A percentile compares a stretch with the other conserved stretches of the same genome.
These are phyloP conservation scores for Populus hybrid DNA, from an alignment of 441 rosid species.

Conservation along the genomic window DNA sequence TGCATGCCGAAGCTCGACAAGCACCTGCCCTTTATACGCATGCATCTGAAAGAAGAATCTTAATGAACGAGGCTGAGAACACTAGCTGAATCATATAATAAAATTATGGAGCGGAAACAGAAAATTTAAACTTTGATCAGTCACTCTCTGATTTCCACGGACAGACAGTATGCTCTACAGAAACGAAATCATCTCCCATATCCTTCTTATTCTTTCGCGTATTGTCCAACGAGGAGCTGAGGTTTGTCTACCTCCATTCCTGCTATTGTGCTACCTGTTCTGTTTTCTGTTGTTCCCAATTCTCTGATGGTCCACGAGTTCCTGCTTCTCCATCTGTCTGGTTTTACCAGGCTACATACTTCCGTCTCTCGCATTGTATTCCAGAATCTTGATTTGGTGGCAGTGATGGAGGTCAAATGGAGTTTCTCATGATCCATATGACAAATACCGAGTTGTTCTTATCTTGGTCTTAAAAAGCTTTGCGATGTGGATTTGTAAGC, in stretches of 20 bases:
- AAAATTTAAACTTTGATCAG: conserved; percentile 60
- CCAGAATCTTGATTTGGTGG: not conserved
- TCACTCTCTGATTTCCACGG: conserved; percentile 82
- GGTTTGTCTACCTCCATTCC: conserved; percentile 22
- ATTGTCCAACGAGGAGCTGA: conserved; percentile 50
- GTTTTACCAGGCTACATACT: not conserved
- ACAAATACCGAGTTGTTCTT: not conserved
- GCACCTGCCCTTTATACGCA: not conserved
- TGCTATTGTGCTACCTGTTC: conserved; percentile 38
- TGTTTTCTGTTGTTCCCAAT: too few species aligned
- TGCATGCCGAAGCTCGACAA: not conserved
- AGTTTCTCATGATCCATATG: not conserved
- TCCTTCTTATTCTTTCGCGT: conserved; percentile 63
- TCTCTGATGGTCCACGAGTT: too few species aligned
- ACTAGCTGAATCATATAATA: not conserved
- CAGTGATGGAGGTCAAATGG: not conserved
- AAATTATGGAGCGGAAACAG: not conserved
- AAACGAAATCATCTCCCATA: conserved; percentile 79
- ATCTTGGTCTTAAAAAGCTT: not conserved
- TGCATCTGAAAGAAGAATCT: not conserved
- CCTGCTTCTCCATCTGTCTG: not conserved
- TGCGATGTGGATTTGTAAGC: not conserved
- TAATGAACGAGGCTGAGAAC: not conserved
- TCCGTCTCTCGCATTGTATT: not conserved
- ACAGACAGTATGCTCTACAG: conserved; percentile 76